These are phyloP conservation scores for Paracoccidioides brasiliensis DNA, from an alignment of 2,329 filamentous ascomycete genomes.

Conservation along the genomic window DNA sequence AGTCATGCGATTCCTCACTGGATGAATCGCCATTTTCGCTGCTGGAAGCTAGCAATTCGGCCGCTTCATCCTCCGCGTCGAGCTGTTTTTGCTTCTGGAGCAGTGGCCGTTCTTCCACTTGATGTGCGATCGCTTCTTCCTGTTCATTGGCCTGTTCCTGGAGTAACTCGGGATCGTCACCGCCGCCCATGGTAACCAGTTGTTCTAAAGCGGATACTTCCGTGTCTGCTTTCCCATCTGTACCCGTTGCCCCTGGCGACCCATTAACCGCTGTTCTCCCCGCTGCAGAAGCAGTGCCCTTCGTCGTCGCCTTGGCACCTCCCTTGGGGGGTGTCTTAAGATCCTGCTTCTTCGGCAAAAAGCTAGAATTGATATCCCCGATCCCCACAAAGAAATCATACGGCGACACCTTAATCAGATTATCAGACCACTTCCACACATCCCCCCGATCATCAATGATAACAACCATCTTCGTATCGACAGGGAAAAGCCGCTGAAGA, in stretches of 20 bases:
- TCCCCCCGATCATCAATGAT: constrained; percentile 97
- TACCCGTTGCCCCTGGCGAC: constrained; percentile 9
- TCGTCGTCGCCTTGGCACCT: constrained; percentile 16
- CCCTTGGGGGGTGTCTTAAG: constrained; percentile 35
- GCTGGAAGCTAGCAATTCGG: constrained; percentile 32
- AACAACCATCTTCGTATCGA: constrained; percentile 97
- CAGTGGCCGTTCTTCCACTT: constrained; percentile 76
- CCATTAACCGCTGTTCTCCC: constrained; percentile 23
- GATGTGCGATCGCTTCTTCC: constrained; percentile 73
- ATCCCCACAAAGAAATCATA: constrained; percentile 98
- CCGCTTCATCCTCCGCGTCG: constrained; percentile 67
- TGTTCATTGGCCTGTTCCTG: constrained; percentile 73
- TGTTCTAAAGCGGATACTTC: constrained; percentile 54
- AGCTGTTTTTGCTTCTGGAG: constrained; percentile 85
- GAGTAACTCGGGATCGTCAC: constrained; percentile 53
- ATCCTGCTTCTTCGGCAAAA: constrained; percentile 62
- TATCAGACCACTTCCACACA: constrained; percentile 87
- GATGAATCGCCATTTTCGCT: constrained; percentile 33
- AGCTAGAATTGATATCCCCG: constrained; percentile 96
- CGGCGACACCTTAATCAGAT: constrained; percentile 85
- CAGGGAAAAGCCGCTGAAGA: constrained; percentile 79
- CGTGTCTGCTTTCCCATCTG: constrained; percentile 13
- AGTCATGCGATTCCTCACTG: constrained; percentile 28
- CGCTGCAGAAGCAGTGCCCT: constrained; percentile 4
- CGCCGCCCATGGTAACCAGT: constrained; percentile 60